A percentile compares a stretch with the other conserved stretches of the same genome.
Evolutionary conservation across 768 basidiomycete species (phyloP).

Genomic region (Phlegmacium glaucopus): DNA sequence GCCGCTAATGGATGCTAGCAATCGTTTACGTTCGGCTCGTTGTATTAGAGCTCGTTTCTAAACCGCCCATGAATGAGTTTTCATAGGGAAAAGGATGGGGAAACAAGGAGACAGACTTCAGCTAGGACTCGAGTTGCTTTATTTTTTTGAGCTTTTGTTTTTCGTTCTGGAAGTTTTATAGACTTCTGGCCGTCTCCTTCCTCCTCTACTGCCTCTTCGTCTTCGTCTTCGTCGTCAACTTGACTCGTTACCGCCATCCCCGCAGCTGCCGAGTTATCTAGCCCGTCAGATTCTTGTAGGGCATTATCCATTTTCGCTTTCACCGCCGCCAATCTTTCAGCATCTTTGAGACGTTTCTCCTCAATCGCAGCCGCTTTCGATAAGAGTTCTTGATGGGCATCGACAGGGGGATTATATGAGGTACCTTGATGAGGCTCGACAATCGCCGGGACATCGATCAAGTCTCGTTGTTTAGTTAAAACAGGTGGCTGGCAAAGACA

Average conservation of each 20-base stretch:
- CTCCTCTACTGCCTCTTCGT: slow-evolving; percentile 27
- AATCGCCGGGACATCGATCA: slow-evolving; percentile 65
- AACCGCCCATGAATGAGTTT: neutral
- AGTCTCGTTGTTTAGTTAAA: slow-evolving; percentile 40
- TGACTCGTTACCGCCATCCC: slow-evolving; percentile 67
- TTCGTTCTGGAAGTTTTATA: slow-evolving; percentile 40
- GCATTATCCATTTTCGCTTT: slow-evolving; percentile 57
- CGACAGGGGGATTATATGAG: slow-evolving; percentile 84
- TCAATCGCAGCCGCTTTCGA: slow-evolving; percentile 66
- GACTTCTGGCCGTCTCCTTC: slow-evolving; percentile 20
- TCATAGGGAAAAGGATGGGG: neutral
- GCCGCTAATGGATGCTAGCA: slow-evolving; percentile 55
- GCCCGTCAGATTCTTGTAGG: slow-evolving; percentile 28
- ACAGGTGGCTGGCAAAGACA: slow-evolving; percentile 43
- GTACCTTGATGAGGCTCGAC: slow-evolving; percentile 74
- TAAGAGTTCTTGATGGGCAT: slow-evolving; percentile 70
- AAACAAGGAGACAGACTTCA: slow-evolving; percentile 47
- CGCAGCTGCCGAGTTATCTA: slow-evolving; percentile 36
- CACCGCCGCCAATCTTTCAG: slow-evolving; percentile 47
- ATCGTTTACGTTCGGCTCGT: slow-evolving; percentile 54
- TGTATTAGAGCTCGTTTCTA: slow-evolving; percentile 67
- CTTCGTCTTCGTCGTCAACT: slow-evolving; percentile 35
- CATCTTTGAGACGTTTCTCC: slow-evolving; percentile 50
- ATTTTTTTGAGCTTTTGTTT: slow-evolving; percentile 51
- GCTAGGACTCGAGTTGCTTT: slow-evolving; percentile 62